Evolutionary conservation across 1,139 yeast species (phyloP).

Genomic region (Pichia sp.): DNA sequence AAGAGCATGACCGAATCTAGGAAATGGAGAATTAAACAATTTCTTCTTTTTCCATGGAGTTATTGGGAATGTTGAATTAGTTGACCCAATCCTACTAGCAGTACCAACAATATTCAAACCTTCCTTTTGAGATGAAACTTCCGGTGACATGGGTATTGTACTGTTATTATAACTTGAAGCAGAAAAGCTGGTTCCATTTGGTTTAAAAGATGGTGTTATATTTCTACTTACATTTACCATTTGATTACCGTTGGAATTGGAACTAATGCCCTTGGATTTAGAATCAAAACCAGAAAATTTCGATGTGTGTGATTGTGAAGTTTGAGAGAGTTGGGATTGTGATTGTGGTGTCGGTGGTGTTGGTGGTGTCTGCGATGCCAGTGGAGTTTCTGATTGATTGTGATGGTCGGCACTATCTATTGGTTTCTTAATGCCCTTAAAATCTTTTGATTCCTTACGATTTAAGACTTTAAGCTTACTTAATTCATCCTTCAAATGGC

Average conservation of each 20-base stretch:
- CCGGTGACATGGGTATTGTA: background rate
- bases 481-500: constrained; percentile 1
- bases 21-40: constrained; percentile 78
- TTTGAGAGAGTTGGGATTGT: no score
- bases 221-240: background rate
- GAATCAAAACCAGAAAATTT: background rate
- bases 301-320: background rate
- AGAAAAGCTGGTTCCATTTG: background rate
- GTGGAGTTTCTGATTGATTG: background rate
- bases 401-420: background rate
- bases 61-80: background rate
- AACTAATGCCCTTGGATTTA: background rate
- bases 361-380: background rate
- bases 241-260: background rate
- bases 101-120: background rate
- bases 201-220: background rate
- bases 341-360: background rate
- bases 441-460: background rate
- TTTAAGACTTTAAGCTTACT: background rate
- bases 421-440: background rate
- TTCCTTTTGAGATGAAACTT: background rate
- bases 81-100: background rate
- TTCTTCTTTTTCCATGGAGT: constrained; percentile 73
- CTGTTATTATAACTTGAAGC: background rate
- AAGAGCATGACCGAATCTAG: constrained; percentile 91